Conservation (phyloP, 1,284 basidiomycete genomes). For the Ustilago shanxiensis region DNA sequence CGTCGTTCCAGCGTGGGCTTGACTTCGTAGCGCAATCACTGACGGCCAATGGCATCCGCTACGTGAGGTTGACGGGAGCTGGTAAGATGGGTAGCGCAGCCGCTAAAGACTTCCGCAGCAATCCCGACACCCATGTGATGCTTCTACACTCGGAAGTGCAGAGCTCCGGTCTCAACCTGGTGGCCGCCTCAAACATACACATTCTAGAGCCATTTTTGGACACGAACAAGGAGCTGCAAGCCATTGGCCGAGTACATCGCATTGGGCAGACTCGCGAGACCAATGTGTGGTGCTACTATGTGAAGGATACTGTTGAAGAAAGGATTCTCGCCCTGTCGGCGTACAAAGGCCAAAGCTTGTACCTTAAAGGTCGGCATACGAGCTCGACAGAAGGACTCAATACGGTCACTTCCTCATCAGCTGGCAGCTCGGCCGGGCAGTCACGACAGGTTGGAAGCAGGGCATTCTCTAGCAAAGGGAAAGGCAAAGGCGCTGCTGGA, state of each 20-base stretch:
- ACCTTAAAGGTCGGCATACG: conserved; percentile 43
- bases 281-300: conserved; percentile 60
- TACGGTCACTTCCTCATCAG: conserved; percentile 12
- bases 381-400: conserved; percentile 14
- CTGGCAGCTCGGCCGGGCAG: conserved; percentile 26
- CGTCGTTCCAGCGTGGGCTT: conserved; percentile 64
- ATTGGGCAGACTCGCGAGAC: conserved; percentile 65
- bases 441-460: conserved; percentile 36
- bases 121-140: conserved; percentile 52
- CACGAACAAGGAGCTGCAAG: conserved; percentile 62
- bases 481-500: conserved; percentile 11
- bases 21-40: conserved; percentile 63
- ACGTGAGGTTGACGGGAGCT: conserved; percentile 51
- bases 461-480: conserved; percentile 34
- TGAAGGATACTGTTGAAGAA: conserved; percentile 64
- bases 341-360: conserved; percentile 54
- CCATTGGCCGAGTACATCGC: conserved; percentile 64
- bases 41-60: conserved; percentile 54
- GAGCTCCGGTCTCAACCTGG: conserved; percentile 64
- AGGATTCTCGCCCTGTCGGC: conserved; percentile 55
- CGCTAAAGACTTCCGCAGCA: conserved; percentile 51
- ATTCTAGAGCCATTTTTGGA: conserved; percentile 67
- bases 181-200: conserved; percentile 60
- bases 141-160: conserved; percentile 67
- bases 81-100: conserved; percentile 43